Percentiles rank a stretch among this genome's conserved stretches.
Evolutionary conservation across 2,329 filamentous ascomycete species (phyloP).

Genomic region (Talaromyces pinophilus): DNA sequence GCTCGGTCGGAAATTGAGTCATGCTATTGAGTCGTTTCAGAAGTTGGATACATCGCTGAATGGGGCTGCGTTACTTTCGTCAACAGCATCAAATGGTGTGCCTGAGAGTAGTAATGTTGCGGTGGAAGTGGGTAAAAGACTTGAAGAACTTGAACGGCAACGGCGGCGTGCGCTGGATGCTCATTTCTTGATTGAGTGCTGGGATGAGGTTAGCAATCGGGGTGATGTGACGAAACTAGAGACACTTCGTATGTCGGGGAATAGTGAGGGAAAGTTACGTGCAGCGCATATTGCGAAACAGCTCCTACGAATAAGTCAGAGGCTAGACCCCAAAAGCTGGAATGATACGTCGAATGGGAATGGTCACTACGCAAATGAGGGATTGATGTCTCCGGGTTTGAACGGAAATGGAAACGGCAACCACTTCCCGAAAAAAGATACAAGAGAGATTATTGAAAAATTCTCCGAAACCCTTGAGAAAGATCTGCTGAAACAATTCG

Average conservation of each 20-base stretch:
- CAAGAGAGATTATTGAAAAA: constrained; percentile 89
- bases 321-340: constrained; percentile 79
- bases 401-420: constrained; percentile 50
- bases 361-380: constrained; percentile 33
- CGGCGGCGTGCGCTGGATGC: constrained; percentile 86
- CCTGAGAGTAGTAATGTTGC: constrained; percentile 67
- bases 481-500: constrained; percentile 92
- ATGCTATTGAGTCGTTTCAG: constrained; percentile 90
- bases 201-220: constrained; percentile 89
- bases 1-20: constrained; percentile 82
- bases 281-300: constrained; percentile 94
- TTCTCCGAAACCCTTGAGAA: constrained; percentile 96
- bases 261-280: constrained; percentile 87
- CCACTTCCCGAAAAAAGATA: constrained; percentile 57
- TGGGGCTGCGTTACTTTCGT: constrained; percentile 47
- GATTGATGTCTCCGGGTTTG: constrained; percentile 35
- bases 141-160: constrained; percentile 94
- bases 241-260: constrained; percentile 80
- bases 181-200: constrained; percentile 93
- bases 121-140: constrained; percentile 87
- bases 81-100: constrained; percentile 17
- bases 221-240: constrained; percentile 85
- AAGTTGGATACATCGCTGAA: constrained; percentile 82
- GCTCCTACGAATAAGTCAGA: constrained; percentile 88
- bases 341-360: constrained; percentile 56